Conservation (phyloP, 2,329 filamentous ascomycete genomes). For the Pyricularia sp. region DNA sequence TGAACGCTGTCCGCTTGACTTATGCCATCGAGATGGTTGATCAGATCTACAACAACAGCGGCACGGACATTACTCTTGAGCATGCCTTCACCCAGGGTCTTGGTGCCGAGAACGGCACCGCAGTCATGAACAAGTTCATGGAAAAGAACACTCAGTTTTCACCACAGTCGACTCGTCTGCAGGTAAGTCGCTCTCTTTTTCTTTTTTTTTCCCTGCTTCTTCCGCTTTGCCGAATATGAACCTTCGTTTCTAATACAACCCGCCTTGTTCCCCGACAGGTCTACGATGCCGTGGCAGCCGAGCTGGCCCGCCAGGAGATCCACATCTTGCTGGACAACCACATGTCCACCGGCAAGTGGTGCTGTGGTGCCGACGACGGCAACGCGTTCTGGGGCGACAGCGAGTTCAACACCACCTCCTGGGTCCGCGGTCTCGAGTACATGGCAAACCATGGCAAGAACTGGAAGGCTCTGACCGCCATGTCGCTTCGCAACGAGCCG, state of each 20-base stretch:
- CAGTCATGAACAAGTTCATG: slow-evolving; percentile 30
- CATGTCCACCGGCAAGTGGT: slow-evolving; percentile 35
- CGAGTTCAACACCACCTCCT: slow-evolving; percentile 38
- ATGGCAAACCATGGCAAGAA: slow-evolving; percentile 34
- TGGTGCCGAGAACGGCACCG: slow-evolving; percentile 32
- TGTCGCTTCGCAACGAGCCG: slow-evolving; percentile 31
- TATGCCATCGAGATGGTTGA: slow-evolving; percentile 46
- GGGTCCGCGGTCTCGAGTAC: slow-evolving; percentile 37
- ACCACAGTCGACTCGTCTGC: slow-evolving; percentile 30
- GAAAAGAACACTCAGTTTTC: slow-evolving; percentile 35
- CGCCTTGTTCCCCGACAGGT: slow-evolving; percentile 18
- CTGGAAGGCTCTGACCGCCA: slow-evolving; percentile 26
- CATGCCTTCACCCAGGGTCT: slow-evolving; percentile 23
- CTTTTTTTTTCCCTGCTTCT: slow-evolving; percentile 1
- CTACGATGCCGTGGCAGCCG: slow-evolving; percentile 40
- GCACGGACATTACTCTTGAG: slow-evolving; percentile 22
- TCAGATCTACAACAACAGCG: slow-evolving; percentile 25
- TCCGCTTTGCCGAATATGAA: background rate
- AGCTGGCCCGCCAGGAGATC: slow-evolving; percentile 32
- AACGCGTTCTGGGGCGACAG: slow-evolving; percentile 40
- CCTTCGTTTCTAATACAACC: slow-evolving; percentile 19
- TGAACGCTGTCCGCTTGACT: slow-evolving; percentile 42
- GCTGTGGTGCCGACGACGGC: slow-evolving; percentile 30
- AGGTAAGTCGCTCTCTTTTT: slow-evolving; percentile 17
- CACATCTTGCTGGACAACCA: slow-evolving; percentile 38